Conservation (phyloP, 2,329 filamentous ascomycete species). For the Trichophyton simii region DNA sequence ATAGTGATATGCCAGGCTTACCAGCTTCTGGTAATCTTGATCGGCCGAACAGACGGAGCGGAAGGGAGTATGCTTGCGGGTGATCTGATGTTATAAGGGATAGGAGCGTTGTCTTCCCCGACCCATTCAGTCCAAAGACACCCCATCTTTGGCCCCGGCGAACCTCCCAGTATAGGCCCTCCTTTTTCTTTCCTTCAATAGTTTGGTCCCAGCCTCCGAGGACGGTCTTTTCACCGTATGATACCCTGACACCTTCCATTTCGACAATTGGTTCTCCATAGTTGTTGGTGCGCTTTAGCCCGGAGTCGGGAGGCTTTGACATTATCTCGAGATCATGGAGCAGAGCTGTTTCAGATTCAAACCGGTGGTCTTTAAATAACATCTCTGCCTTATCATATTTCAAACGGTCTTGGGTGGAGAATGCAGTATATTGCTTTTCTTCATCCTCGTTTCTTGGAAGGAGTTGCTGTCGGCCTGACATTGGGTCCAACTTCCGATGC, state of each 20-base stretch:
- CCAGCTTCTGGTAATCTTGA: slow-evolving; percentile 65
- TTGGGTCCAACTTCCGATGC: slow-evolving; percentile 10
- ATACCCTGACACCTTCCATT: slow-evolving; percentile 72
- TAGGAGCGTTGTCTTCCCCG: slow-evolving; percentile 88
- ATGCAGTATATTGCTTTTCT: slow-evolving; percentile 4
- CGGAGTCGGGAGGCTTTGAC: background rate
- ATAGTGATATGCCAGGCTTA: slow-evolving; percentile 66
- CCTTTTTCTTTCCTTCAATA: slow-evolving; percentile 33
- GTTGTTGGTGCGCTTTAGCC: background rate
- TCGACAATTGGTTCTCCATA: slow-evolving; percentile 64
- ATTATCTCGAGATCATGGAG: slow-evolving; percentile 9
- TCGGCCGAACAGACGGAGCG: slow-evolving; percentile 73
- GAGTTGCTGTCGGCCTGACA: slow-evolving; percentile 17
- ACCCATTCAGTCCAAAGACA: slow-evolving; percentile 84
- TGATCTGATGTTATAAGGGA: slow-evolving; percentile 92
- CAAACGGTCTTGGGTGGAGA: slow-evolving; percentile 10
- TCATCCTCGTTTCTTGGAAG: slow-evolving; percentile 15
- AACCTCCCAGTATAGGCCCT: slow-evolving; percentile 72
- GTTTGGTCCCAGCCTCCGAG: slow-evolving; percentile 68
- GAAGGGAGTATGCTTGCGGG: slow-evolving; percentile 81
- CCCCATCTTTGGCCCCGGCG: slow-evolving; percentile 78
- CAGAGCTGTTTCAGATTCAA: slow-evolving; percentile 12
- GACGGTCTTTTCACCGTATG: slow-evolving; percentile 64
- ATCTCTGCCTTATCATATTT: slow-evolving; percentile 8
- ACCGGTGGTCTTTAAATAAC: slow-evolving; percentile 9